Conservation (phyloP, 1,284 basidiomycete species). For the Wallemia mellicola region DNA sequence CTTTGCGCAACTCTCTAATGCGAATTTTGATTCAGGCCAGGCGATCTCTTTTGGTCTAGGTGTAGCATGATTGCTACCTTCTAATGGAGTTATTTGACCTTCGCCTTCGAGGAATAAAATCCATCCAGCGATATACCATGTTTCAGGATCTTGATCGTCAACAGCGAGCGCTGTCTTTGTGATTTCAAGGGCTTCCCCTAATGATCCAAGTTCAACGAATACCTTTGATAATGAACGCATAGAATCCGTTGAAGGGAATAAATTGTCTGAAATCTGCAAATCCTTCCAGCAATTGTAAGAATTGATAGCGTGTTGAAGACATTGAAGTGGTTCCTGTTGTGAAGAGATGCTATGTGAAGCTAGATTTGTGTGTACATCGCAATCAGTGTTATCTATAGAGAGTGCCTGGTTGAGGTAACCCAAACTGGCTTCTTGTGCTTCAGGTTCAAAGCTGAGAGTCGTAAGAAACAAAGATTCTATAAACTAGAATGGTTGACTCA, state of each 20-base stretch:
- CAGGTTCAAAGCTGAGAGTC: neutral
- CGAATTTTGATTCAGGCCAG: neutral
- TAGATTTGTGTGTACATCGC: neutral
- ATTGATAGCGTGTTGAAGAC: neutral
- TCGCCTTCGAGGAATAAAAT: neutral
- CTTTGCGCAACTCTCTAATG: neutral
- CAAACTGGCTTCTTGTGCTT: neutral
- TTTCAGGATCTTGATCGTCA: neutral
- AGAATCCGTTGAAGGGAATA: neutral
- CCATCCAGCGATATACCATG: slow-evolving; percentile 1
- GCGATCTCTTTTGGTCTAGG: neutral
- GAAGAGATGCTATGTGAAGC: neutral
- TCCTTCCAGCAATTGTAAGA: neutral
- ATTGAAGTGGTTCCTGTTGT: neutral
- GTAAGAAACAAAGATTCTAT: neutral
- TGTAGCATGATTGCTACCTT: neutral
- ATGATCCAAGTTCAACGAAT: neutral
- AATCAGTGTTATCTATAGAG: neutral
- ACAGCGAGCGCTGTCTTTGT: neutral
- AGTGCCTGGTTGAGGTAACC: neutral
- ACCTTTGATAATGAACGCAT: neutral
- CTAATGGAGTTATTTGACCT: neutral
- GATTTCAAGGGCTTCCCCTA: neutral
- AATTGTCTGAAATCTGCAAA: neutral
- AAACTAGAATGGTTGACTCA: slow-evolving; percentile 18